These are phyloP conservation scores for Ceratobasidium sp. DNA, from an alignment of 1,284 basidiomycete species.

Conservation along the genomic window DNA sequence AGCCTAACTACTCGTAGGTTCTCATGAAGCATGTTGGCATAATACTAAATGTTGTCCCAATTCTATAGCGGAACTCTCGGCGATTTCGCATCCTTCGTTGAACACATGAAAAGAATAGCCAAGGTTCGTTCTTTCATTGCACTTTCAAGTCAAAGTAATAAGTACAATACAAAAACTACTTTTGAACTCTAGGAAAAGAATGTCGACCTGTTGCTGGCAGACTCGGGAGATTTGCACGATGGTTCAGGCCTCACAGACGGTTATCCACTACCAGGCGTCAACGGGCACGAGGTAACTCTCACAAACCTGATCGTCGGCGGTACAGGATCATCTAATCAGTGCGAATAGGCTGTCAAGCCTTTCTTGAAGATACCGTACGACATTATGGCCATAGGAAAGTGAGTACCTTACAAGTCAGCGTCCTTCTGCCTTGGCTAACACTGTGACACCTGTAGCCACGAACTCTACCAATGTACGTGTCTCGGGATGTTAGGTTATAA, in stretches of 20 bases:
- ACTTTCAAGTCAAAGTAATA: background rate
- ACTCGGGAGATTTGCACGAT: constrained; percentile 38
- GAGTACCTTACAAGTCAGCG: background rate
- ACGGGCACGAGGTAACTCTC: constrained; percentile 26
- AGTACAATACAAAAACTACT: background rate
- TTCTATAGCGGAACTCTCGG: constrained; percentile 29
- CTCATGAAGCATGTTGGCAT: too few species aligned
- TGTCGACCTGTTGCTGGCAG: constrained; percentile 27
- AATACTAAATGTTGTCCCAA: background rate
- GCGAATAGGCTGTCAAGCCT: constrained; percentile 17
- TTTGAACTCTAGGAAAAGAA: constrained; percentile 13
- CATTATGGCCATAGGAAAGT: constrained; percentile 39
- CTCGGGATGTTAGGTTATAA: background rate
- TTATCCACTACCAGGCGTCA: constrained; percentile 30
- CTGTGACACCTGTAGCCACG: constrained; percentile 1
- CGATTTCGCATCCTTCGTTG: constrained; percentile 35
- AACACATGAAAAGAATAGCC: constrained; percentile 32
- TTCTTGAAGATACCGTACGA: constrained; percentile 34
- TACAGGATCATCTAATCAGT: too few species aligned
- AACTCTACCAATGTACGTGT: constrained; percentile 20
- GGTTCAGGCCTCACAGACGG: constrained; percentile 39
- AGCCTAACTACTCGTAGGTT: constrained; percentile 39
- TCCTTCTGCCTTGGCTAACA: background rate
- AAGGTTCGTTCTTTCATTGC: constrained; percentile 3
- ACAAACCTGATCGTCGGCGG: background rate